Percentiles rank a stretch among this genome's conserved stretches.
These are phyloP conservation scores for Dictyostelium purpureum DNA, from an alignment of 78 protist genomes.

Conservation along the genomic window DNA sequence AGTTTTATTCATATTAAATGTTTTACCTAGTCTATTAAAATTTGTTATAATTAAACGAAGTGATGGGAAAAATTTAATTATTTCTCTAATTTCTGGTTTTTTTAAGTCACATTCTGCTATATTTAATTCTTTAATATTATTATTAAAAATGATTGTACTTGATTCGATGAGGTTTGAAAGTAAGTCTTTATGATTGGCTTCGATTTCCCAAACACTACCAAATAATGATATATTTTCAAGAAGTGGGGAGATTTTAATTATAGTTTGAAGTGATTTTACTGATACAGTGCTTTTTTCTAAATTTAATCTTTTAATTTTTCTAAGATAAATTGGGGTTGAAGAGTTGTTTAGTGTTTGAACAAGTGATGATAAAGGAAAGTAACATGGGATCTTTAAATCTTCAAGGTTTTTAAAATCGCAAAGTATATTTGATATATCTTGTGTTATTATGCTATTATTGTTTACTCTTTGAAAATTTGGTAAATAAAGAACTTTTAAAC, in stretches of 20 bases:
- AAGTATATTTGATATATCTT: background rate
- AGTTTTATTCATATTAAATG: too few species aligned
- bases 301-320: background rate
- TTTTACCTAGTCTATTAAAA: background rate
- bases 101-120: background rate
- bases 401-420: background rate
- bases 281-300: background rate
- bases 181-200: too few species aligned
- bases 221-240: background rate
- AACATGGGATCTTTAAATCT: background rate
- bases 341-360: background rate
- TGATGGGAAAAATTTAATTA: background rate
- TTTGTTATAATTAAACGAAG: background rate
- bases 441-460: too few species aligned
- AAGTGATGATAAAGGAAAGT: background rate
- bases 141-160: too few species aligned
- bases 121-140: conserved; percentile 7
- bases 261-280: background rate
- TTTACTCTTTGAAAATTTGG: background rate
- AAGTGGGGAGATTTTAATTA: background rate
- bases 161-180: too few species aligned
- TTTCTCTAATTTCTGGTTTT: background rate
- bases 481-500: background rate
- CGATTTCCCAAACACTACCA: conserved; percentile 14
- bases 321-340: too few species aligned